Evolutionary conservation across 257 asterid genomes (phyloP).

Genomic region (Scutellaria minor): DNA sequence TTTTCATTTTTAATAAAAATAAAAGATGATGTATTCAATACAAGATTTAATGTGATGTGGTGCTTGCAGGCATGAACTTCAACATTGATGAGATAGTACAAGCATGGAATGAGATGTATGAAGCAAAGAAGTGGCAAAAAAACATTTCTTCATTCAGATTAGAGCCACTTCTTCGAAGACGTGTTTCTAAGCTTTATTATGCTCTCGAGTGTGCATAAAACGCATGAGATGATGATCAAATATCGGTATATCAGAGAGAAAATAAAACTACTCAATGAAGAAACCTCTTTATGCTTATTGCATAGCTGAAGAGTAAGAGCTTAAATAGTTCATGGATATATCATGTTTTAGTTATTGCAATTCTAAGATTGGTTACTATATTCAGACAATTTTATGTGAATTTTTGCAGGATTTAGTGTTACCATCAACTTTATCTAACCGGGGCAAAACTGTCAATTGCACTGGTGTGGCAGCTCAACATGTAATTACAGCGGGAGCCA

Average conservation of each 20-base stretch:
- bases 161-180: slow-evolving; percentile 79
- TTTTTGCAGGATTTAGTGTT: slow-evolving; percentile 42
- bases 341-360: too few relatives aligned
- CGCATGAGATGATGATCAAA: slow-evolving; percentile 8
- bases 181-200: slow-evolving; percentile 72
- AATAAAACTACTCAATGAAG: slow-evolving; percentile 24
- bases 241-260: slow-evolving; percentile 27
- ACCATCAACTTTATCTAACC: slow-evolving; percentile 2
- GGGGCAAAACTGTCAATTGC: background rate
- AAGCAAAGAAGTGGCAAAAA: slow-evolving; percentile 80
- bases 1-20: too few relatives aligned
- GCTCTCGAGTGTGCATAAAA: slow-evolving; percentile 66
- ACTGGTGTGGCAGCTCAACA: slow-evolving; percentile 25
- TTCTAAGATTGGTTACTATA: background rate
- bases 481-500: slow-evolving; percentile 5
- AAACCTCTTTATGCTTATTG: slow-evolving; percentile 37
- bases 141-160: slow-evolving; percentile 66
- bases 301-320: slow-evolving; percentile 43
- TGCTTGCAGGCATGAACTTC: slow-evolving; percentile 76
- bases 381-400: background rate
- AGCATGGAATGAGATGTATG: slow-evolving; percentile 97
- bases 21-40: background rate
- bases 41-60: slow-evolving; percentile 16
- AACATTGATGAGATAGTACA: slow-evolving; percentile 92
- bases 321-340: background rate